phyloP scores from a whole-genome alignment of 2,329 filamentous ascomycete species.

The Paecilomyces formosus region DNA sequence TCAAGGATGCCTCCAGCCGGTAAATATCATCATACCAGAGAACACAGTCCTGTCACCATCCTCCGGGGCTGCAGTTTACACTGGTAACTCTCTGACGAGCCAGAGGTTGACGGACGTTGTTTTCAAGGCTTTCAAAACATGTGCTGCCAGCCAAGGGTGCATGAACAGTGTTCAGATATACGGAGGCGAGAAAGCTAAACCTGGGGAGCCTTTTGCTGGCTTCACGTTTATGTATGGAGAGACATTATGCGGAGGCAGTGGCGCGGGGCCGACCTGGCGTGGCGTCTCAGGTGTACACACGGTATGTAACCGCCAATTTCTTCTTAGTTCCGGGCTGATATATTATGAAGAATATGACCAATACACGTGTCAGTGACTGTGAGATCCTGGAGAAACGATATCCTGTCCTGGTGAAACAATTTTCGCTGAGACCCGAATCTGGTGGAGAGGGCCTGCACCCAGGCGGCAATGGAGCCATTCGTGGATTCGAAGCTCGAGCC shows the following conservation, averaged over 20 bases:
- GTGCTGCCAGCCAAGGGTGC: constrained; percentile 12
- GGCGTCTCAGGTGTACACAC: constrained; percentile 1
- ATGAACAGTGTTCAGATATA: constrained; percentile 9
- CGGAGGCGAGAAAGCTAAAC: constrained; percentile 2
- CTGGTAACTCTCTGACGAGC: constrained; percentile 1
- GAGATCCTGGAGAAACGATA: constrained; percentile 31
- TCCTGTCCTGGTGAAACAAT: constrained; percentile 24
- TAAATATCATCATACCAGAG: constrained; percentile 16
- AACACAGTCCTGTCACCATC: constrained; percentile 22
- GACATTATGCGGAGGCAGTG: constrained; percentile 1
- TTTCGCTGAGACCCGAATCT: constrained; percentile 18
- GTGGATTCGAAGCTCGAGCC: constrained; percentile 1
- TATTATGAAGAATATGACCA: constrained; percentile 29
- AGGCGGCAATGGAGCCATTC: constrained; percentile 1
- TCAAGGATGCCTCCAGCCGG: constrained; percentile 21
- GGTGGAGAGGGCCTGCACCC: constrained; percentile 9
- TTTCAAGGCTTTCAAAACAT: constrained; percentile 9
- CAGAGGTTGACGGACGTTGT: constrained; percentile 16
- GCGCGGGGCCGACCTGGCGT: background rate
- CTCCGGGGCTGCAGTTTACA: background rate
- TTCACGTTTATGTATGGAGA: constrained; percentile 4
- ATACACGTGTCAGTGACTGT: constrained; percentile 31
- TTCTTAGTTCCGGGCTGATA: constrained; percentile 1
- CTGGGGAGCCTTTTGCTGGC: constrained; percentile 1
- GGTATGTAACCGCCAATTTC: constrained; percentile 8